A percentile compares a stretch with the other conserved stretches of the same genome.
Conservation (phyloP, 2,329 filamentous ascomycete species). For the Boeremia lycopersici region DNA sequence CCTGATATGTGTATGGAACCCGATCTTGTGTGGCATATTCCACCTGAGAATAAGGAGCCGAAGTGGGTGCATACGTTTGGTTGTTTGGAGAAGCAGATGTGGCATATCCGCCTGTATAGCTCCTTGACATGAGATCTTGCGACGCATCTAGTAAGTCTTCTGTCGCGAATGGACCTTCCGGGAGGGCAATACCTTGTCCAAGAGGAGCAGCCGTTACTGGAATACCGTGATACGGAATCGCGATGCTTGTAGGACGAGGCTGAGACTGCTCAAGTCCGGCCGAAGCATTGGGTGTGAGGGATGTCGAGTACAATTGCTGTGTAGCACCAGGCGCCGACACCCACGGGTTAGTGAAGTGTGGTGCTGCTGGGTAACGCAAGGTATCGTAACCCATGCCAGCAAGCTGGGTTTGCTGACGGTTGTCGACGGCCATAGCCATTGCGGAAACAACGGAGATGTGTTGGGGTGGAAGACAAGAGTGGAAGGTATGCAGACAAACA, state of each 20-base stretch:
- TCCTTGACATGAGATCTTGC: constrained; percentile 79
- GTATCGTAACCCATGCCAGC: constrained; percentile 77
- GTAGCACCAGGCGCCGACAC: constrained; percentile 64
- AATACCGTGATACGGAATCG: constrained; percentile 76
- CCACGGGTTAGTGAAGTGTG: constrained; percentile 94
- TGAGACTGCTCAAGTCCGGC: constrained; percentile 55
- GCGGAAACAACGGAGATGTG: constrained; percentile 22
- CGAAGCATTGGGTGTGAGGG: constrained; percentile 60
- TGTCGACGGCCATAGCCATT: constrained; percentile 97
- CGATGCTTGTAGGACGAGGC: constrained; percentile 64
- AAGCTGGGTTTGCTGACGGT: constrained; percentile 74
- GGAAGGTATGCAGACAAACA: constrained; percentile 24
- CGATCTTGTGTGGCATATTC: constrained; percentile 67
- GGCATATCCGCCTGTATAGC: constrained; percentile 70
- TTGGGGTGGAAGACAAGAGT: constrained; percentile 7
- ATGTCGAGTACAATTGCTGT: constrained; percentile 68
- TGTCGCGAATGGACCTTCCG: constrained; percentile 65
- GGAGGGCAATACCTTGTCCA: constrained; percentile 70
- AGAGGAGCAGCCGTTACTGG: constrained; percentile 76
- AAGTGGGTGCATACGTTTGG: constrained; percentile 69
- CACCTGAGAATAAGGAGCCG: constrained; percentile 75
- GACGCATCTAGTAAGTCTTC: constrained; percentile 72
- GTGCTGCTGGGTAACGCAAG: constrained; percentile 69
- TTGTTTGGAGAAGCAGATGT: constrained; percentile 72
- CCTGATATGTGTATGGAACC: constrained; percentile 63